phyloP scores from a whole-genome alignment of 2,329 filamentous ascomycete genomes.

The Colletotrichum chrysophilum region DNA sequence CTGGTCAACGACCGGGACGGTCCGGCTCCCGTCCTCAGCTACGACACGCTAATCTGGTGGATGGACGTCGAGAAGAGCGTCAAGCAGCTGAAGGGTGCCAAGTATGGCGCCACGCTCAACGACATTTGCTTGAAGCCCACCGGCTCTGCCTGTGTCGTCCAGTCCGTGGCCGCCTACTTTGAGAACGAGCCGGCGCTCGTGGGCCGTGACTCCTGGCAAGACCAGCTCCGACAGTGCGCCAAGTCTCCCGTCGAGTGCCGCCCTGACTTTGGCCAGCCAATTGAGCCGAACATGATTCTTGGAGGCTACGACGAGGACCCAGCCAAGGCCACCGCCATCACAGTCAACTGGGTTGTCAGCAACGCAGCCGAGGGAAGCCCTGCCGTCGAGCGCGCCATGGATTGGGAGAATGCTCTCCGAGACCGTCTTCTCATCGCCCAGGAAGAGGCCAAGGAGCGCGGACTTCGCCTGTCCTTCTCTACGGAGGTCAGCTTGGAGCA shows the following conservation, averaged over 20 bases:
- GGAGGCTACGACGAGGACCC: constrained; percentile 78
- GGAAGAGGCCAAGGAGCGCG: constrained; percentile 76
- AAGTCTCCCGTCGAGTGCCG: constrained; percentile 83
- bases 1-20: constrained; percentile 85
- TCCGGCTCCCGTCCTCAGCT: constrained; percentile 80
- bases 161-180: constrained; percentile 92
- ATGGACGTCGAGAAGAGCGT: constrained; percentile 85
- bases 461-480: constrained; percentile 89
- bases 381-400: constrained; percentile 76
- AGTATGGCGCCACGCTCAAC: constrained; percentile 72
- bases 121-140: constrained; percentile 96
- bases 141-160: constrained; percentile 86
- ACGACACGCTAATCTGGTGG: constrained; percentile 93
- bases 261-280: constrained; percentile 86
- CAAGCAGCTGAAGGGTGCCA: constrained; percentile 70
- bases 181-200: constrained; percentile 68
- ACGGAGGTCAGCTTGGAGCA: constrained; percentile 95
- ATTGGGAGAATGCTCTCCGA: constrained; percentile 86
- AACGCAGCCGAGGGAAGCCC: constrained; percentile 79
- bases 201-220: constrained; percentile 71
- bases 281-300: constrained; percentile 84
- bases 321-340: constrained; percentile 77
- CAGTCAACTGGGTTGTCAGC: constrained; percentile 93
- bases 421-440: constrained; percentile 78
- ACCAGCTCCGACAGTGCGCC: constrained; percentile 75